Conservation (phyloP, 2,329 filamentous ascomycete genomes). For the Diaporthe vaccinii region DNA sequence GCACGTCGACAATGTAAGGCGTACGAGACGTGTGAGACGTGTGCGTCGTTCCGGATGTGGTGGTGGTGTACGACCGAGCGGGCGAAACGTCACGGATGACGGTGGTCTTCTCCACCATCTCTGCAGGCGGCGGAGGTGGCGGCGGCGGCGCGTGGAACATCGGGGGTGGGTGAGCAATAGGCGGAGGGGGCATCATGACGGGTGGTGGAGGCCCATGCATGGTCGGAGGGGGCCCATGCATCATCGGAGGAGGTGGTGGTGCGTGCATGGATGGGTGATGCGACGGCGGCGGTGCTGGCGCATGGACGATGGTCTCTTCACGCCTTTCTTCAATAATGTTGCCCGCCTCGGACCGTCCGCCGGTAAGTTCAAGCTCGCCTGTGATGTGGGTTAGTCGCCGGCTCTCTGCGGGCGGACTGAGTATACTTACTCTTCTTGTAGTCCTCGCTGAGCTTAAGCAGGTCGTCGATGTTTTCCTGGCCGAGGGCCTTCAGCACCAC, state of each 20-base stretch:
- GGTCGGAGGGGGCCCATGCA: conserved; percentile 16
- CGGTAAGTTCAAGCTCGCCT: conserved; percentile 61
- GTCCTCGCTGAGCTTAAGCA: conserved; percentile 85
- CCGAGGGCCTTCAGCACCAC: conserved; percentile 87
- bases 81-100: conserved; percentile 66
- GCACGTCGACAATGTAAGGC: conserved; percentile 58
- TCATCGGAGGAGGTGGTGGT: conserved; percentile 20
- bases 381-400: conserved; percentile 17
- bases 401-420: neutral
- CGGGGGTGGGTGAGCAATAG: conserved; percentile 44
- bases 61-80: conserved; percentile 54
- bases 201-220: conserved; percentile 41
- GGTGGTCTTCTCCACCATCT: conserved; percentile 61
- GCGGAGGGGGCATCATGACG: conserved; percentile 44
- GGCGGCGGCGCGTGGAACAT: conserved; percentile 41
- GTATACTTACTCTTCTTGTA: conserved; percentile 71
- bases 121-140: conserved; percentile 51
- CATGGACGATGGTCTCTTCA: conserved; percentile 57
- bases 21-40: conserved; percentile 49
- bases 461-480: conserved; percentile 91
- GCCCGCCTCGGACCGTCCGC: conserved; percentile 61
- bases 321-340: conserved; percentile 58
- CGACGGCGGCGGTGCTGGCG: conserved; percentile 45
- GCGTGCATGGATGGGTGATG: conserved; percentile 27
- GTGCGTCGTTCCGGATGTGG: conserved; percentile 52